Base-by-base conservation (phyloP, 306 rosid genomes). In the Trifolium pratense region DNA sequence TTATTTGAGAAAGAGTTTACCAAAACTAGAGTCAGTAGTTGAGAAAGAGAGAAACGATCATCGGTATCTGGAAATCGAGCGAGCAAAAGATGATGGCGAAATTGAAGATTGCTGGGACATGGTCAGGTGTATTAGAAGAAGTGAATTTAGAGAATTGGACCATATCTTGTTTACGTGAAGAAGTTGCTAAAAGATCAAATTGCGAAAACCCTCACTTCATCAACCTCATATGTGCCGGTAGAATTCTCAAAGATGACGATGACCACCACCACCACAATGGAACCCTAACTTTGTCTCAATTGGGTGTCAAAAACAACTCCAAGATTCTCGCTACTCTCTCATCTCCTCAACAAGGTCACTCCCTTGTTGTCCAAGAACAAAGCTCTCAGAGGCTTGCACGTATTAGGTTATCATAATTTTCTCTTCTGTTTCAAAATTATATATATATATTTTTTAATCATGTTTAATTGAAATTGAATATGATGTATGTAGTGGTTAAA, bases 151-250 rank as follows among this genome's bases (percentile, higher is more conserved):
- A 85, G 5, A 17, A 43, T 15, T 91, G 96, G 97, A 93, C 91
- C 13, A 75, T 93, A 5, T 81, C 87, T 34, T 82, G 75, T 69
- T 60, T 93, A 76, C 81, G 93, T 25, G 85, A 89, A 42, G 91
- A 87, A 70, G 79, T 93, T 5, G 94, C 96, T 5, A 80, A 70
- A 68, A 96, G 97, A 72, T 91, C 94, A 0, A 81, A 82, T 86
- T 77, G 86, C 53, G 70, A 69, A 12, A 58, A 58, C 9, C 70
- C 86, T 9, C 75, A 83, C 23, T 91, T 92, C 39, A 84, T 91
- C 89, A 91, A 84, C 64, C 81, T 93, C 78, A 93, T 93, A 7
- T 91, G 87, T 37, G 92, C 90, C 2, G 98, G 98, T 0, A 85
- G 63, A 32, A 80, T 93, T 43, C 80, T 93, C 82, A 88, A 73